Base-by-base conservation (phyloP, 2,329 filamentous ascomycete species). In the Aspergillus quadrilineatus region DNA sequence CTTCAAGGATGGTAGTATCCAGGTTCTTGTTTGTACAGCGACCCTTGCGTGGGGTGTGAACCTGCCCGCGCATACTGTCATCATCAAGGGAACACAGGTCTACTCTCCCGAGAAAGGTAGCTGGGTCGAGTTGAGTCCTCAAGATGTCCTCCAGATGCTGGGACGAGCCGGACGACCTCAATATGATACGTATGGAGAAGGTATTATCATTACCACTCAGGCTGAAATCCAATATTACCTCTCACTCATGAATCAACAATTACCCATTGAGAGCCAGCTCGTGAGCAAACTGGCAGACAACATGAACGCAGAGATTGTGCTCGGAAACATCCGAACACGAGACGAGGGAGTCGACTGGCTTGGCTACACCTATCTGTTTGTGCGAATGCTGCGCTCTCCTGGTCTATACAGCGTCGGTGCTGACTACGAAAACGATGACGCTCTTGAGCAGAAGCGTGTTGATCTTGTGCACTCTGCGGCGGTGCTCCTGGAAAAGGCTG, bases 41-140 rank as follows among this genome's bases (percentile, higher is more conserved):
- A 99, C 94, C n/a, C 81, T 99, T 52, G 94, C 94, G 26, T 99
- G 94, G 94, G 94, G 94, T 85, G 94, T 99, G 70, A 99, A 99
- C 75, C 78, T 99, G 69, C 94, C 94, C 4, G 94, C 94, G 2
- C 94, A 99, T 70, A 97, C 94, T 0, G 94, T 99, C 68, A 93
- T 99, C 70, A 99, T 99, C 80, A 99, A 99, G 77, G 94, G 94
- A 54, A 99, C 94, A 1, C 92, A 96, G 69, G 89, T 99, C 17
- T 99, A 99, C 77, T 97, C 94, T 0, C 94, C 94, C 0, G 94
- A 99, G 72, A 97, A 97, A 79, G 94, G 94, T 79, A 94, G 90
- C 73, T 99, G 94, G 93, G 92, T 99, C 17, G 95, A 99, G 72
- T 77, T 99, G 53, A 97, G 92, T 69, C 94, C 94, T 10, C 94